These are phyloP conservation scores for Hanseniaspora jakobsenii DNA, from an alignment of 805 yeast species.

Conservation along the genomic window DNA sequence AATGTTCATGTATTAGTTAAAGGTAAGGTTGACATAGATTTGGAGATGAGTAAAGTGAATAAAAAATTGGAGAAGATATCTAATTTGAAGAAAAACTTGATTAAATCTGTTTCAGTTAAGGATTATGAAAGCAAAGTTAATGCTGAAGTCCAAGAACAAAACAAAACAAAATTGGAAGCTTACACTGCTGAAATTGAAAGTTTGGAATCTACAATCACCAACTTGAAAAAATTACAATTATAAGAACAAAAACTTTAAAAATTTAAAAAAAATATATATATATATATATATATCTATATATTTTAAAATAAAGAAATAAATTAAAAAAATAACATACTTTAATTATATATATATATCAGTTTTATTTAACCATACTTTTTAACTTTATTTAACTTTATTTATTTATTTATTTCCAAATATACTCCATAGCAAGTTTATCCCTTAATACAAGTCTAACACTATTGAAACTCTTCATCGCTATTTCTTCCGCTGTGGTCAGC, in stretches of 20 bases:
- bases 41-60: slow-evolving; percentile 72
- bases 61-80: slow-evolving; percentile 60
- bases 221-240: slow-evolving; percentile 68
- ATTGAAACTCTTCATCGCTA: slow-evolving; percentile 36
- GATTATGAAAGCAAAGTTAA: slow-evolving; percentile 84
- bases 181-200: slow-evolving; percentile 81
- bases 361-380: not conserved
- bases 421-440: slow-evolving; percentile 40
- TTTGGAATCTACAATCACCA: slow-evolving; percentile 69
- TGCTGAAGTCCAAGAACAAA: slow-evolving; percentile 66
- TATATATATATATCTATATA: slow-evolving; percentile 1
- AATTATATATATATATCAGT: not conserved
- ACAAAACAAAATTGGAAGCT: slow-evolving; percentile 54
- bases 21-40: slow-evolving; percentile 88
- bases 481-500: slow-evolving; percentile 40
- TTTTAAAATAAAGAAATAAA: not conserved
- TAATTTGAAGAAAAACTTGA: slow-evolving; percentile 48
- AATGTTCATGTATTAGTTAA: slow-evolving; percentile 84
- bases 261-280: not conserved
- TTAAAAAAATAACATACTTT: not conserved
- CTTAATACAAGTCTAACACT: slow-evolving; percentile 38
- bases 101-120: slow-evolving; percentile 54
- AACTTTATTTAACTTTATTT: no score
- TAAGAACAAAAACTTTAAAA: slow-evolving; percentile 18
- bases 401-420: slow-evolving; percentile 40